phyloP scores from a whole-genome alignment of 208 protist species.

The Crithidia fasciculata region DNA sequence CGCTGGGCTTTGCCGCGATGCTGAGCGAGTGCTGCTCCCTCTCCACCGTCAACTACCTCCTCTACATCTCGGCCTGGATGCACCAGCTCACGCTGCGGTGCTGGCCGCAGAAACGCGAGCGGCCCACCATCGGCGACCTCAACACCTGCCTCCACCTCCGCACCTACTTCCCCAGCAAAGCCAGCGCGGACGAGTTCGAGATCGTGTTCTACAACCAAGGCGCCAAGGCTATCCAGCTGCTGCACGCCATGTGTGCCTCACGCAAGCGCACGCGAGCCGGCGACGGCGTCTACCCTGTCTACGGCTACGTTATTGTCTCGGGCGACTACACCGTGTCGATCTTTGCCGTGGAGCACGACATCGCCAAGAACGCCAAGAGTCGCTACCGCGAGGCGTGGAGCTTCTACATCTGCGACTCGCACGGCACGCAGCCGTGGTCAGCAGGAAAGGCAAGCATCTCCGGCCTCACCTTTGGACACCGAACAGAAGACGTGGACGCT shows the following conservation, averaged over 20 bases:
- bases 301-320: conserved; percentile 90
- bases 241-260: conserved; percentile 57
- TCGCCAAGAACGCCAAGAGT: conserved; percentile 8
- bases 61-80: conserved; percentile 90
- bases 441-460: conserved; percentile 73
- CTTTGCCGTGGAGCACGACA: conserved; percentile 74
- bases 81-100: conserved; percentile 78
- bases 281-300: conserved; percentile 39
- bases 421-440: conserved; percentile 90
- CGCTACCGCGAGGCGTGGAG: conserved; percentile 72
- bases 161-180: conserved; percentile 75
- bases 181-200: conserved; percentile 77
- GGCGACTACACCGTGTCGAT: conserved; percentile 90
- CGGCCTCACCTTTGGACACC: conserved; percentile 58
- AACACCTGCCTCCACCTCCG: conserved; percentile 76
- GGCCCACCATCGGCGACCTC: conserved; percentile 85
- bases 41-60: conserved; percentile 86
- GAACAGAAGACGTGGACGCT: conserved; percentile 14
- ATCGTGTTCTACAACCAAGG: conserved; percentile 87
- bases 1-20: conserved; percentile 69
- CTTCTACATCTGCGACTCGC: conserved; percentile 88
- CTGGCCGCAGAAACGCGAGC: conserved; percentile 67
- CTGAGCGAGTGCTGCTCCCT: conserved; percentile 62
- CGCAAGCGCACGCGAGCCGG: conserved; percentile 18
- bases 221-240: conserved; percentile 46